These are phyloP conservation scores for Acer saccharum DNA, from an alignment of 345 rosid genomes.

Conservation along the genomic window DNA sequence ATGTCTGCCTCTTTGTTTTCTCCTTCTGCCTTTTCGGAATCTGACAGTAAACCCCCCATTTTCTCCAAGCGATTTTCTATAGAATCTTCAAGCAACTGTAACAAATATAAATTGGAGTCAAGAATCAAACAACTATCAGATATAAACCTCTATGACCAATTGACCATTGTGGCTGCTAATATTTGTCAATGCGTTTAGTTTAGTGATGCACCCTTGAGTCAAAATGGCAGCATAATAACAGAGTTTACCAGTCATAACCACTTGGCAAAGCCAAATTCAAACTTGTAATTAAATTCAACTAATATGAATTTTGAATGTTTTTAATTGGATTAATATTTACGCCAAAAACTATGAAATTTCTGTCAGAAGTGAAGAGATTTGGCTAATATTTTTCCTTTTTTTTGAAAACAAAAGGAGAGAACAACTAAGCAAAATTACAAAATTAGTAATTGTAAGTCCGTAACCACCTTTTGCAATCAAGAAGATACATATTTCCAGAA, in stretches of 20 bases:
- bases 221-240: neutral
- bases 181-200: neutral
- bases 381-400: neutral
- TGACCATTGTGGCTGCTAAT: neutral
- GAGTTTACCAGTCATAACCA: conserved; percentile 8
- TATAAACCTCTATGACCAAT: neutral
- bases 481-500: neutral
- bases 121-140: neutral
- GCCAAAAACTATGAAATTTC: neutral
- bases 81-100: conserved; percentile 89
- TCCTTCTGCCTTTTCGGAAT: conserved; percentile 80
- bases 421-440: neutral
- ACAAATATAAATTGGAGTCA: conserved; percentile 8
- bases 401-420: neutral
- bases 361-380: neutral
- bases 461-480: neutral
- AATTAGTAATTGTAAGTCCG: neutral
- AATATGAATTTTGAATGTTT: neutral
- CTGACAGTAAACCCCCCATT: conserved; percentile 67
- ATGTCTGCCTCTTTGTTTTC: conserved; percentile 80
- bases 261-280: neutral
- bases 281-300: neutral
- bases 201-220: neutral
- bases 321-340: neutral
- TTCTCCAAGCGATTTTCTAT: conserved; percentile 89